Evolutionary conservation across 495 filamentous ascomycete genomes (phyloP), one percentile per base, ranked within the genome.

Genomic region (Talaromyces borbonicus): DNA sequence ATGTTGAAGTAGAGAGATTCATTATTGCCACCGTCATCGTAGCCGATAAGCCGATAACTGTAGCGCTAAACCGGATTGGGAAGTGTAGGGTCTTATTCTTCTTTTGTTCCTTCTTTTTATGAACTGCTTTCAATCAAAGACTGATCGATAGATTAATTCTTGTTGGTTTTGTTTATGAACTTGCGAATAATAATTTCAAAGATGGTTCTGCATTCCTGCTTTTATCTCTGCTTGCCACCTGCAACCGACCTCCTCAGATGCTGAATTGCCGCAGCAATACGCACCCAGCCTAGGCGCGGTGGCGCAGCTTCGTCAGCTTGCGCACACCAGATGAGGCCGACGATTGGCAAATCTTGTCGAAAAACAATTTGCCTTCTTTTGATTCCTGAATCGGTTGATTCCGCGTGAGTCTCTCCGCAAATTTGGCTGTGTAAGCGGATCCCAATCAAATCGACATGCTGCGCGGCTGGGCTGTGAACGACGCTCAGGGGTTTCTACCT

Each of bases 11-110:
- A 19, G 20, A 37, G 33, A 37, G 14, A 19, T 16, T 14, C 30
- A 14, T 32, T 14, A 16, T 44, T 44, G 42, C 42, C 42, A 44
- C 42, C 24, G 42, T 44, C 42, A 44, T 44, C 25, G 18, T 44
- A 18, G 25, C 25, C 14, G 25, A 27, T 42, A 25, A 25, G 39
- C 39, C 8, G 39, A 25, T 42, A 42, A 42, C 39, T 15, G 8
- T 24, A 31, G 20, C 35, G 35, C 35, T 38, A 38, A 20, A 20
- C 35, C 35, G 3, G 35, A 38, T 38, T 15, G n/a, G 35, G 32
- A 14, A 36, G 14, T 35, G 31, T 15, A 18, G 15, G 11, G 15
- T 36, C 15, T 36, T 36, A 14, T 15, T 33, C 8, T 33, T 2
- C 29, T 36, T 38, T 12, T 38, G 1, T 23, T 38, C 22, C 8